Conservation (phyloP, 2,329 filamentous ascomycete genomes). For the Lachnellula suecica region DNA sequence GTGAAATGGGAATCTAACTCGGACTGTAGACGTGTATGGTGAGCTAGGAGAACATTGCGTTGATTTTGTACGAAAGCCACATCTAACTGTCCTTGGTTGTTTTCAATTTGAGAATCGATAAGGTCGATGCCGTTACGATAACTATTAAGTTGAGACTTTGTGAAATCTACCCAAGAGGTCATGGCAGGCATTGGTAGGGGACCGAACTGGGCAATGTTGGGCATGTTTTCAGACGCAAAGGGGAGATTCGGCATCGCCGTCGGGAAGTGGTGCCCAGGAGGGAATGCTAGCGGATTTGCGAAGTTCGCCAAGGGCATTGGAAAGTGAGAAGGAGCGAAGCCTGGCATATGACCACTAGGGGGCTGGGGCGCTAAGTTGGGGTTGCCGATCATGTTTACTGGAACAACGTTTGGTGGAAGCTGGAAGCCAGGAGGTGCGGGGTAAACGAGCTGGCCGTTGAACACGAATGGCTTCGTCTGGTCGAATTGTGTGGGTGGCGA, state of each 20-base stretch:
- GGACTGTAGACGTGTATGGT: conserved; percentile 24
- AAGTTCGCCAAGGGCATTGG: conserved; percentile 13
- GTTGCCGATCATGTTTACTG: conserved; percentile 29
- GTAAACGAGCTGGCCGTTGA: conserved; percentile 33
- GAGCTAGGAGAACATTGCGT: conserved; percentile 40
- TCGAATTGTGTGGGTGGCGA: conserved; percentile 35
- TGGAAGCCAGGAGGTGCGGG: conserved; percentile 28
- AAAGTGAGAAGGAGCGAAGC: conserved; percentile 18
- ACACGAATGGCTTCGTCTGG: conserved; percentile 32
- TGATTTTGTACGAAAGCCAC: conserved; percentile 49
- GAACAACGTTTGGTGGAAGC: conserved; percentile 21
- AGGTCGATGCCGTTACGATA: conserved; percentile 54
- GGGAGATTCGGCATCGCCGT: conserved; percentile 16
- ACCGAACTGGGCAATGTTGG: conserved; percentile 9
- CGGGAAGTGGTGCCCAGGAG: conserved; percentile 20
- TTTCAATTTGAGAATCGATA: conserved; percentile 57
- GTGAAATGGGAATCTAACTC: conserved; percentile 21
- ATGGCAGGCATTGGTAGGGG: conserved; percentile 10
- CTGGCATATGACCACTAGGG: conserved; percentile 5
- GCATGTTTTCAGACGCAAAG: conserved; percentile 6
- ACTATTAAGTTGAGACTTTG: conserved; percentile 28
- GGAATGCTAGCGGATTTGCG: conserved; percentile 15
- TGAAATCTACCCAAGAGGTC: conserved; percentile 14
- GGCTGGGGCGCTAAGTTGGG: conserved; percentile 18
- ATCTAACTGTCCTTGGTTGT: conserved; percentile 63